Percentiles rank a stretch among this genome's conserved stretches.
Evolutionary conservation across 805 yeast species (phyloP).

Genomic region (Wickerhamiella brachini): DNA sequence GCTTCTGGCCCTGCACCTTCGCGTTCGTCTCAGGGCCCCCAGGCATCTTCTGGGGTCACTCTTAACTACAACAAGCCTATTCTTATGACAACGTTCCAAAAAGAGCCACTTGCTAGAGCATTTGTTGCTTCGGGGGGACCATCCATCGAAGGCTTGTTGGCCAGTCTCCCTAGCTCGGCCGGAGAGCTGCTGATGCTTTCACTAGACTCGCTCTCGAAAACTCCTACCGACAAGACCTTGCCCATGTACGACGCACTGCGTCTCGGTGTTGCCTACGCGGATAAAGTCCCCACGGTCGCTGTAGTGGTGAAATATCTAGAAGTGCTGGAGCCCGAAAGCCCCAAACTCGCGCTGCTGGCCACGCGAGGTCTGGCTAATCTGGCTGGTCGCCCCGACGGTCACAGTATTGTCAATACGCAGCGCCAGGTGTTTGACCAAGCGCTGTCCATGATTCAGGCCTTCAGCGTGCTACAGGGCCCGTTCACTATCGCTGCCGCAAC

Average conservation of each 20-base stretch:
- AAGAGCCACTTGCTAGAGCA: constrained; percentile 17
- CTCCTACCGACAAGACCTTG: constrained; percentile 36
- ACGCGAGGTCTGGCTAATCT: constrained; percentile 44
- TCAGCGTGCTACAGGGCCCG: constrained; percentile 9
- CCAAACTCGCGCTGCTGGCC: constrained; percentile 39
- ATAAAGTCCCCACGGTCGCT: constrained; percentile 22
- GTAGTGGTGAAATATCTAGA: constrained; percentile 15
- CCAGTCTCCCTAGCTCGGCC: constrained; percentile 20
- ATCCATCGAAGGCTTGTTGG: constrained; percentile 9
- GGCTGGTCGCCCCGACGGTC: constrained; percentile 25
- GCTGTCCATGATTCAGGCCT: constrained; percentile 13
- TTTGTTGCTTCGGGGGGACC: constrained; percentile 4
- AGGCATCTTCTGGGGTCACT: constrained; percentile 8
- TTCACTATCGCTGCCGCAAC: constrained; percentile 34
- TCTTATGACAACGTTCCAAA: constrained; percentile 25
- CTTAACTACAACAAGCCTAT: constrained; percentile 24
- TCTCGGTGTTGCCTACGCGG: constrained; percentile 30
- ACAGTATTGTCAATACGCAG: constrained; percentile 13
- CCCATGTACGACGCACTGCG: constrained; percentile 52
- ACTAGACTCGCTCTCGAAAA: constrained; percentile 28
- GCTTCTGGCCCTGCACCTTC: constrained; percentile 16
- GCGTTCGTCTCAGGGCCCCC: constrained; percentile 12
- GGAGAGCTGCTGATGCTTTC: constrained; percentile 27
- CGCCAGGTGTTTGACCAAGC: constrained; percentile 21
- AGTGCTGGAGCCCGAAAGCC: constrained; percentile 17